Conservation (phyloP, 2,329 filamentous ascomycete genomes). For the Aspergillus fischeri region DNA sequence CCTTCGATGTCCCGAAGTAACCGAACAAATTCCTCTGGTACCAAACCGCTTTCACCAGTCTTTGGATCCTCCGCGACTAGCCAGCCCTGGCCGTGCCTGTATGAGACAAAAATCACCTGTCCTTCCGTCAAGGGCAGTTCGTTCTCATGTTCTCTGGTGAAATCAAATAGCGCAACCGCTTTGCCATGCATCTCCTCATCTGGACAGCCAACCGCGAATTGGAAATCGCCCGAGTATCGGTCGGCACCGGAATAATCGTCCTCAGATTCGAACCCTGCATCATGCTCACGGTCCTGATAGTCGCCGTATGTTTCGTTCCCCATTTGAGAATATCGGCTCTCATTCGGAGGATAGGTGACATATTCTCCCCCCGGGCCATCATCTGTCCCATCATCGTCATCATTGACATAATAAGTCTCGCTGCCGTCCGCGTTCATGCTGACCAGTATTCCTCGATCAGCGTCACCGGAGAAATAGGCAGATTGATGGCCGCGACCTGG, state of each 20-base stretch:
- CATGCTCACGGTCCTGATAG: slow-evolving; percentile 32
- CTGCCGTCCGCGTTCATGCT: slow-evolving; percentile 66
- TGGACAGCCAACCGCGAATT: slow-evolving; percentile 89
- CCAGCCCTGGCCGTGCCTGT: slow-evolving; percentile 95
- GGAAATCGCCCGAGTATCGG: slow-evolving; percentile 84
- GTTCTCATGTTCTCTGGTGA: slow-evolving; percentile 92
- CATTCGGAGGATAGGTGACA: slow-evolving; percentile 69
- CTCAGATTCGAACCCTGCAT: slow-evolving; percentile 37
- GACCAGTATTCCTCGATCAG: slow-evolving; percentile 63
- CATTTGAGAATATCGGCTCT: slow-evolving; percentile 54
- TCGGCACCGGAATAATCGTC: slow-evolving; percentile 56
- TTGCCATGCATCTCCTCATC: slow-evolving; percentile 98
- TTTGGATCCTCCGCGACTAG: slow-evolving; percentile 93
- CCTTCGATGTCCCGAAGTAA: slow-evolving; percentile 90
- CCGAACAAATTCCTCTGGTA: slow-evolving; percentile 94
- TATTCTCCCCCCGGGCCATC: slow-evolving; percentile 76
- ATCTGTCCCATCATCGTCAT: slow-evolving; percentile 50
- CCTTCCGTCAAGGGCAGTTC: slow-evolving; percentile 89
- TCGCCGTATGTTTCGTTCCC: slow-evolving; percentile 39
- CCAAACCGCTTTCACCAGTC: slow-evolving; percentile 87
- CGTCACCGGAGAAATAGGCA: slow-evolving; percentile 47
- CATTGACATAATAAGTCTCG: slow-evolving; percentile 70
- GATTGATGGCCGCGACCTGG: slow-evolving; percentile 40
- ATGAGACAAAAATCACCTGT: slow-evolving; percentile 94
- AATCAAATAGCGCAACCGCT: slow-evolving; percentile 91